Evolutionary conservation across 1,139 yeast species (phyloP), one percentile per base, ranked within the genome.

Genomic region (Protomyces gravidus): DNA sequence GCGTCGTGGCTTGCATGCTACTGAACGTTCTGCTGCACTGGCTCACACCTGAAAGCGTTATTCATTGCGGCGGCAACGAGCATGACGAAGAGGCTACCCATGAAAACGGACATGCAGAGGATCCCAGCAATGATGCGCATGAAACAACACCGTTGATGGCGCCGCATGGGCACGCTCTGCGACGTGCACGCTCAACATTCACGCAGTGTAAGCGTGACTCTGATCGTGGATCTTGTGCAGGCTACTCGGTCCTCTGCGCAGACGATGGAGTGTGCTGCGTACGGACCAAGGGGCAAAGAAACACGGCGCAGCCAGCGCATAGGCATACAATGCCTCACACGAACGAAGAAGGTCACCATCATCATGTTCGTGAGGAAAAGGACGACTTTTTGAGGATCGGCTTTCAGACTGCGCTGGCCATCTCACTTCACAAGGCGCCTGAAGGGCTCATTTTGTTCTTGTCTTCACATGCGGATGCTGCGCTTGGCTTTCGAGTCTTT

Each of bases 391-490:
- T 90, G 27, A 81, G 95, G 13, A 89, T 92, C 61, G 97, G 97
- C 3, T 72, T 90, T 28, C 97, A 92, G 71, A 92, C 97, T 0
- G 84, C 94, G 2, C 71, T 90, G 59, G 97, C 96, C 0, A 82
- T 92, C 39, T 81, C 95, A 0, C 74, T 92, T 42, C 98, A 92
- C 72, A 90, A 92, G 70, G 77, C 92, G 33, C 98, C 98, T 0
- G 98, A 92, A 72, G 98, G 98, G 0, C 87, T 92, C 67, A 82
- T 92, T 60, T 86, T 95, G 42, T 92, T 80, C 70, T 82, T 90
- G 1, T 86, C 95, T 0, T 79, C 89, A 0, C 82, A 82, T 65
- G 87, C 95, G 1, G 83, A 87, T 68, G 82, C 85, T 0, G 73
- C 78, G 52, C 73, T 89, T 30, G 97, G 97, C 0, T 68, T 89